Conservation (phyloP, 2,329 filamentous ascomycete genomes). For the Alternaria burnsii region DNA sequence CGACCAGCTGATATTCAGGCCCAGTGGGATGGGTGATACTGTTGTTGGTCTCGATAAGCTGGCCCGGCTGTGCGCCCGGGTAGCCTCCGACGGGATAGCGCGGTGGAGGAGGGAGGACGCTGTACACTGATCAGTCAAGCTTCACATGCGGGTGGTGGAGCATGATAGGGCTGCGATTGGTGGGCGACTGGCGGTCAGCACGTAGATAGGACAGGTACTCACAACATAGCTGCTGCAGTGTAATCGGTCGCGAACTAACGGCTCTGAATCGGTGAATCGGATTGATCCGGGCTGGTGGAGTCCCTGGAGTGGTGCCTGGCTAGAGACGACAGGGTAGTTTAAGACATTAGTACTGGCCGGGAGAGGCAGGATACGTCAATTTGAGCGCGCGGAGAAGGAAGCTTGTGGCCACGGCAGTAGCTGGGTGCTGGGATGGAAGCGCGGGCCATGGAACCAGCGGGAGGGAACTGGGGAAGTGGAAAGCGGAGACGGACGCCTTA, state of each 20-base stretch:
- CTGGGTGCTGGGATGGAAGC: constrained; percentile 9
- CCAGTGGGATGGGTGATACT: constrained; percentile 80
- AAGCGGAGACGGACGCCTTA: constrained; percentile 18
- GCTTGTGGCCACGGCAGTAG: constrained; percentile 8
- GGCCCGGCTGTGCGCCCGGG: constrained; percentile 75
- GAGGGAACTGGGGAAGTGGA: constrained; percentile 23
- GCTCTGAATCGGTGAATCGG: constrained; percentile 25
- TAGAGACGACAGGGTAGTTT: constrained; percentile 23
- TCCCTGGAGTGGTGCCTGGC: constrained; percentile 13
- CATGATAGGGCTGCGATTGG: constrained; percentile 37
- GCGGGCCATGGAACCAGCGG: constrained; percentile 20
- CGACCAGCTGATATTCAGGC: constrained; percentile 86
- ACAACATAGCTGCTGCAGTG: constrained; percentile 48
- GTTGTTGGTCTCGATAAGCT: constrained; percentile 94
- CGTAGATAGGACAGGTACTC: constrained; percentile 29
- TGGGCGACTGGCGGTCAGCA: constrained; percentile 23
- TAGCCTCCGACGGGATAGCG: constrained; percentile 81
- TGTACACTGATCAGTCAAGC: constrained; percentile 39
- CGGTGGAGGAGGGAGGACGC: constrained; percentile 81
- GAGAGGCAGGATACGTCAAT: constrained; percentile 5
- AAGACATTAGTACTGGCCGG: constrained; percentile 10
- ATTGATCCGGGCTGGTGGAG: constrained; percentile 1
- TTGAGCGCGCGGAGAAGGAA: constrained; percentile 11
- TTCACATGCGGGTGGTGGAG: constrained; percentile 25
- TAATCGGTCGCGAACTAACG: constrained; percentile 30